These are phyloP conservation scores for Trichosporon asahii DNA, from an alignment of 1,284 basidiomycete genomes.

Conservation along the genomic window DNA sequence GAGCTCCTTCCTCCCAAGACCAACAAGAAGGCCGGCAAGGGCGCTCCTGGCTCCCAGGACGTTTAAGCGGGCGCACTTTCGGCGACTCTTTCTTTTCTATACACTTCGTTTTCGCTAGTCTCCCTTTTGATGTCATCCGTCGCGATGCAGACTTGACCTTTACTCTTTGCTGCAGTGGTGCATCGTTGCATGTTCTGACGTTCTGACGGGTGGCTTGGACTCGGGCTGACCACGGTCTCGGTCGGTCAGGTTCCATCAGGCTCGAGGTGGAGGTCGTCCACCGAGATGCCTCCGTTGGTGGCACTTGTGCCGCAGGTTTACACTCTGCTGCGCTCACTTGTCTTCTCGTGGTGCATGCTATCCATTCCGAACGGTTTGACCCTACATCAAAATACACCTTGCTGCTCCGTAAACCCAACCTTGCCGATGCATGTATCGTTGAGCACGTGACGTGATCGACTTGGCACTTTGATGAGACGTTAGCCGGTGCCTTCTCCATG, in stretches of 20 bases:
- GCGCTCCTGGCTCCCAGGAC: slow-evolving; percentile 31
- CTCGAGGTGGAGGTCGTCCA: neutral
- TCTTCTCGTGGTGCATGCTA: no score
- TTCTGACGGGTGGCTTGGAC: no score
- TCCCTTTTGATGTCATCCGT: slow-evolving; percentile 31
- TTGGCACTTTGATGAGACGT: no score
- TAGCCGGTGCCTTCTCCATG: no score
- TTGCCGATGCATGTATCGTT: no score
- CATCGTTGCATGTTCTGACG: neutral
- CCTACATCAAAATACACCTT: no score
- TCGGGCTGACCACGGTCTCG: neutral
- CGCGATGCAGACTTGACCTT: slow-evolving; percentile 25
- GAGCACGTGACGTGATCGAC: no score
- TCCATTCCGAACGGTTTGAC: no score
- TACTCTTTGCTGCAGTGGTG: neutral
- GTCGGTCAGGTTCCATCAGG: no score
- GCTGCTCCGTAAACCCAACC: no score
- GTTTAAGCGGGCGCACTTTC: slow-evolving; percentile 22
- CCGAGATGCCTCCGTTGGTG: neutral
- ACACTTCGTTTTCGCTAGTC: slow-evolving; percentile 41
- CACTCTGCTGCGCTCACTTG: no score
- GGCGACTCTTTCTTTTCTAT: neutral
- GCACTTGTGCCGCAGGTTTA: neutral
- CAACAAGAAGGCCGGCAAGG: slow-evolving; percentile 54
- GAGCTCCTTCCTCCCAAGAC: slow-evolving; percentile 68